Base-by-base conservation (phyloP, 768 basidiomycete species). In the Russula brevipes region DNA sequence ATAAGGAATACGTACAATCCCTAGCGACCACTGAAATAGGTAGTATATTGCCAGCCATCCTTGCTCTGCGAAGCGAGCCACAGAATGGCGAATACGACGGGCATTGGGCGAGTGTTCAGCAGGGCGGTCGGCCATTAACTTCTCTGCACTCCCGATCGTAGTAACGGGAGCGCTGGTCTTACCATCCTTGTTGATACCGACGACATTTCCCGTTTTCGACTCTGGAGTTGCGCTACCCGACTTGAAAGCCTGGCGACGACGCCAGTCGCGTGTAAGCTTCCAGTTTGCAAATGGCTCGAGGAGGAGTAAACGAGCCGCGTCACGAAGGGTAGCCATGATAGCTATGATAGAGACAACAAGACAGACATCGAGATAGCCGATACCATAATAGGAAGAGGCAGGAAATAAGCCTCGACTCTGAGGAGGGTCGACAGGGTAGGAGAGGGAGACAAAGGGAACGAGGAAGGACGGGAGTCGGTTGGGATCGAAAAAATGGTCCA, bases 51-150 rank as follows among this genome's bases (percentile, higher is more conserved):
- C 80, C 41, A 85, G 85, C 91, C 94, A 98, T 60, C 93, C 90
- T 76, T 99, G 97, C 73, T 99, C 97, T 3, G 93, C 91, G 71
- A 98, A 98, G 69, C 97, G 80, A 50, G 90, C 73, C 46, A 94
- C 86, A 64, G 84, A 86, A 70, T 88, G 80, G 63, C 87, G 83
- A 62, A 90, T 77, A 68, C 79, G 81, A 57, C 80, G 83, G 19
- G 81, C 76, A 69, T 90, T 85, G 67, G 78, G 82, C 65, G 70
- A 72, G 36, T 69, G 68, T 47, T 71, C 66, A 16, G 59, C 55
- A 17, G 54, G 70, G 65, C 55, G 39, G 71, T 65, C 68, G 65
- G 73, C 62, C 58, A 57, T n/a, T 69, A 51, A 49, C 67, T 66
- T 54, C 38, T 58, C 59, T 11, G 10, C 57, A 33, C 72, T 65